phyloP scores from a whole-genome alignment of 2,329 filamentous ascomycete species.

The Aureobasidium zeae region DNA sequence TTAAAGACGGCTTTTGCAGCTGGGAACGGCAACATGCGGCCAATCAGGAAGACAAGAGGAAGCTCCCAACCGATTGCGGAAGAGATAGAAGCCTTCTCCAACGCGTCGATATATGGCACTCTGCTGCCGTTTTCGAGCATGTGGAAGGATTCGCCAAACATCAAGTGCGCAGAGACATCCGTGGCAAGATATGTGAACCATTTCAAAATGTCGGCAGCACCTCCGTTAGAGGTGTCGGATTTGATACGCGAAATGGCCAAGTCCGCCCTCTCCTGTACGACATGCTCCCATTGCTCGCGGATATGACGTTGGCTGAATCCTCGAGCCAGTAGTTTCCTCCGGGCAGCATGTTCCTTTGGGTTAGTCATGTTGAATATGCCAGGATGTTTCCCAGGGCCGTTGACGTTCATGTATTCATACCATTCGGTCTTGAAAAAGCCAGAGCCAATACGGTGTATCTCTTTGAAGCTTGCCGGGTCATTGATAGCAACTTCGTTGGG shows the following conservation, averaged over 20 bases:
- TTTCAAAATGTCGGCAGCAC: slow-evolving; percentile 31
- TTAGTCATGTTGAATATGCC: slow-evolving; percentile 33
- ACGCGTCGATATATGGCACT: slow-evolving; percentile 13
- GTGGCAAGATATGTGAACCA: slow-evolving; percentile 35
- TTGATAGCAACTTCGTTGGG: slow-evolving; percentile 26
- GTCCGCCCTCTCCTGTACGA: slow-evolving; percentile 27
- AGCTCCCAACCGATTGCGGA: slow-evolving; percentile 24
- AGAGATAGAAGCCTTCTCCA: slow-evolving; percentile 3
- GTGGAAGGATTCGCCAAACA: slow-evolving; percentile 33
- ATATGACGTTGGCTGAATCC: slow-evolving; percentile 31
- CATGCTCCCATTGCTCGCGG: slow-evolving; percentile 29
- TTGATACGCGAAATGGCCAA: slow-evolving; percentile 30
- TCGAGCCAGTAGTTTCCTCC: slow-evolving; percentile 31
- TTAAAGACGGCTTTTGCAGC: slow-evolving; percentile 17
- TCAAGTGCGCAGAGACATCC: slow-evolving; percentile 32
- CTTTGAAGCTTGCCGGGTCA: slow-evolving; percentile 23
- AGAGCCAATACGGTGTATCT: slow-evolving; percentile 25
- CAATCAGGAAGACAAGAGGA: slow-evolving; percentile 20
- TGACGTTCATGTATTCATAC: slow-evolving; percentile 22
- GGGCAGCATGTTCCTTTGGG: slow-evolving; percentile 27
- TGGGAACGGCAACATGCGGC: slow-evolving; percentile 12
- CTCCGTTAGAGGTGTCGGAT: slow-evolving; percentile 24
- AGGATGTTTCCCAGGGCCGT: slow-evolving; percentile 16
- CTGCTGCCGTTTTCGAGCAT: slow-evolving; percentile 32
- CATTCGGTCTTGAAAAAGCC: slow-evolving; percentile 25